Conservation (phyloP, 805 yeast species). For the Saitoella complicata region DNA sequence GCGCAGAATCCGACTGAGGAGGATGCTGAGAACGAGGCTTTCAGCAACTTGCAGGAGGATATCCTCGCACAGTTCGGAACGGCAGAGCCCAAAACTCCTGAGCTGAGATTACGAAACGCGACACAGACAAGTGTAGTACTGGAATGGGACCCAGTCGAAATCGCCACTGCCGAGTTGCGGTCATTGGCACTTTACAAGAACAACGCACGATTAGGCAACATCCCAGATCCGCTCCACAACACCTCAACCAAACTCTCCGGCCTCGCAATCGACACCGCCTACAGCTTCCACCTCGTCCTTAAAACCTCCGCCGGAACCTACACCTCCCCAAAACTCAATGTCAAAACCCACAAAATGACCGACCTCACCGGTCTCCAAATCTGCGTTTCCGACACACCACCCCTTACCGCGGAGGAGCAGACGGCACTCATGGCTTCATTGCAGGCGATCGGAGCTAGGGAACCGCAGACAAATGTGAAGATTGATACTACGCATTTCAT, state of each 20-base stretch:
- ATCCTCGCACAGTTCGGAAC: constrained; percentile 60
- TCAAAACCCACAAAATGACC: constrained; percentile 89
- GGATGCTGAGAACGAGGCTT: constrained; percentile 36
- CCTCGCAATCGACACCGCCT: constrained; percentile 68
- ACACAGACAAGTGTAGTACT: constrained; percentile 92
- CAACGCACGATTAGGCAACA: constrained; percentile 47
- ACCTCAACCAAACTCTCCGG: constrained; percentile 82
- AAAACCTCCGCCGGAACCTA: constrained; percentile 84
- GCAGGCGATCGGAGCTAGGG: constrained; percentile 64
- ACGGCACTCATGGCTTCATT: constrained; percentile 49
- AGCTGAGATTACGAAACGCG: constrained; percentile 50
- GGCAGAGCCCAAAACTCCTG: constrained; percentile 54
- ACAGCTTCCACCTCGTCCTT: constrained; percentile 61
- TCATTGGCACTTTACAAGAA: constrained; percentile 66
- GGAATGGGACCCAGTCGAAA: constrained; percentile 77
- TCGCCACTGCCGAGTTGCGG: constrained; percentile 70
- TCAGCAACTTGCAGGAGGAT: constrained; percentile 52
- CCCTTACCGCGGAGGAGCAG: constrained; percentile 28
- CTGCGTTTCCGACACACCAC: constrained; percentile 59
- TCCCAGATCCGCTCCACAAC: constrained; percentile 67
- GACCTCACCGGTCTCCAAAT: constrained; percentile 85
- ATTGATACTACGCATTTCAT: constrained; percentile 92
- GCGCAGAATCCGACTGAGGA: constrained; percentile 62
- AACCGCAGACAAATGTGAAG: constrained; percentile 52
- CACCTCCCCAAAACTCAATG: constrained; percentile 46